Percentiles rank a stretch among this genome's conserved stretches.
Evolutionary conservation across 371 early-diverging fungal genomes (phyloP).

Genomic region (Funneliformis caledonium): DNA sequence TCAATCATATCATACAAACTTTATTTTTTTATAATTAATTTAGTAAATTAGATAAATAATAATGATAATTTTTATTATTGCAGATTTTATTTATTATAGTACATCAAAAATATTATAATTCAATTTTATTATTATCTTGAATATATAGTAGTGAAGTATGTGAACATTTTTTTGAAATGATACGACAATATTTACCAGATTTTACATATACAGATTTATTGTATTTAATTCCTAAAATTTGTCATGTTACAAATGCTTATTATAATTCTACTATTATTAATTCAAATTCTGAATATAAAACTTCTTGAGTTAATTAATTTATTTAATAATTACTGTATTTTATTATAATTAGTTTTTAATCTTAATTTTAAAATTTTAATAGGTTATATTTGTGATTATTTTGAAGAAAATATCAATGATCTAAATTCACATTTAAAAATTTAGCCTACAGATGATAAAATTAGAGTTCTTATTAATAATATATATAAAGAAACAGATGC

Average conservation of each 20-base stretch:
- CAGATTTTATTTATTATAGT: too few species aligned
- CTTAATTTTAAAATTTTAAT: not conserved
- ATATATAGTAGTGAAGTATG: not conserved
- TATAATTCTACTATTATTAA: not conserved
- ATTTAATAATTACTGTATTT: not conserved
- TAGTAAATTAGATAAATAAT: not conserved
- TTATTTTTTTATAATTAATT: not conserved
- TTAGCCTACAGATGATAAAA: not conserved
- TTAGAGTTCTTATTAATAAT: not conserved
- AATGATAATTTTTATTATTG: too few species aligned
- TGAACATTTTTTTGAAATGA: not conserved
- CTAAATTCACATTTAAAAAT: not conserved
- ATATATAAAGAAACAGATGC: not conserved
- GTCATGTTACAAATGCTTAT: not conserved
- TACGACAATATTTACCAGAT: not conserved
- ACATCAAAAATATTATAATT: not conserved
- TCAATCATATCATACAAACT: not conserved
- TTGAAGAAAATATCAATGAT: not conserved
- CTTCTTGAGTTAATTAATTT: not conserved
- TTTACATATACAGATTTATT: conserved; percentile 6
- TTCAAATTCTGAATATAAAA: conserved; percentile 1
- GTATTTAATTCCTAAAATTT: not conserved
- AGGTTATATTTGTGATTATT: not conserved
- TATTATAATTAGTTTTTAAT: not conserved
- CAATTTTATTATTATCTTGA: not conserved